Evolutionary conservation across 257 asterid genomes (phyloP).

Genomic region (Plantago ovata): DNA sequence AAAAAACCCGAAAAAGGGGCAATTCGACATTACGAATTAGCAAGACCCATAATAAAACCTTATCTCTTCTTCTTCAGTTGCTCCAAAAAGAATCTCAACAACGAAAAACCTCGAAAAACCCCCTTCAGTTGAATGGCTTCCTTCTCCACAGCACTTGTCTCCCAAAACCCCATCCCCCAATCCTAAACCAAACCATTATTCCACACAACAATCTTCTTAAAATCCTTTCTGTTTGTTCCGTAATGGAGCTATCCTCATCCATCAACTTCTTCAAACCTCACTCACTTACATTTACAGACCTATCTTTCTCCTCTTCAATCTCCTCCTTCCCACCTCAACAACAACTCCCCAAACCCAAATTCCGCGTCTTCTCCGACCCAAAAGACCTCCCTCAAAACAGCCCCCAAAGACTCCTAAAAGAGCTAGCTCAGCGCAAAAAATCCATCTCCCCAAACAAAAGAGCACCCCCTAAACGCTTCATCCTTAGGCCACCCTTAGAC

Average conservation of each 20-base stretch:
- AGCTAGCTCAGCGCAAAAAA: conserved; percentile 76
- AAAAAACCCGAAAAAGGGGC: background rate
- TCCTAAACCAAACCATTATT: background rate
- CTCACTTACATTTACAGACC: conserved; percentile 41
- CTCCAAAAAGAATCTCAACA: background rate
- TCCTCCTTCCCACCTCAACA: conserved; percentile 62
- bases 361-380: conserved; percentile 49
- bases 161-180: conserved; percentile 8
- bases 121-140: conserved; percentile 20
- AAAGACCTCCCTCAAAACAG: conserved; percentile 86
- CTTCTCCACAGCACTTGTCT: background rate
- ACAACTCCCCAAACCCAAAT: conserved; percentile 27
- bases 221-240: background rate
- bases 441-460: conserved; percentile 63
- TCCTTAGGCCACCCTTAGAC: conserved; percentile 86
- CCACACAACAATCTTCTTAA: background rate
- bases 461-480: conserved; percentile 69
- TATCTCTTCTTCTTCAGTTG: conserved; percentile 24
- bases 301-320: conserved; percentile 68
- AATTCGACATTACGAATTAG: background rate
- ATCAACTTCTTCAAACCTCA: conserved; percentile 44
- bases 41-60: conserved; percentile 23
- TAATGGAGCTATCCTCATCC: conserved; percentile 69
- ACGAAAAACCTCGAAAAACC: conserved; percentile 52
- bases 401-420: conserved; percentile 87